phyloP scores from a whole-genome alignment of 2,329 filamentous ascomycete species.

The Cephalotrichum gorgonifer region DNA sequence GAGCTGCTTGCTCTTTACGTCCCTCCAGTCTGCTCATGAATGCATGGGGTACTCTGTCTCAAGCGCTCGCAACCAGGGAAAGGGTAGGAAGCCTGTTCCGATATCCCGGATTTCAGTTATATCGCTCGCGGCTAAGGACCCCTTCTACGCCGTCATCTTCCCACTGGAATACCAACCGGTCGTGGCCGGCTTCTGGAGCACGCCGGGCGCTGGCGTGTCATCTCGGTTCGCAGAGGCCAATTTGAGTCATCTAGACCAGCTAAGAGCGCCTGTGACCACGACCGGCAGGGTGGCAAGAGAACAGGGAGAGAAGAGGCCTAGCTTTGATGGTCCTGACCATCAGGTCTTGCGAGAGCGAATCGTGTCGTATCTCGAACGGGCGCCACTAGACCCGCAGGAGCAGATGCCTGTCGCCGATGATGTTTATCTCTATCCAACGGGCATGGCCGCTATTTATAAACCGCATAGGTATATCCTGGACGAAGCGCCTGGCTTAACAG shows the following conservation, averaged over 20 bases:
- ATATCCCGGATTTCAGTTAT: background rate
- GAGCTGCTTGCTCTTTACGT: conserved; percentile 18
- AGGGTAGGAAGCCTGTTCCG: background rate
- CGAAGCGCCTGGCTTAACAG: conserved; percentile 21
- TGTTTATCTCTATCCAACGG: conserved; percentile 42
- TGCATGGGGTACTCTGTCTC: conserved; percentile 21
- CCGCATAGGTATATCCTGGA: conserved; percentile 23
- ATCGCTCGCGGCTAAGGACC: background rate
- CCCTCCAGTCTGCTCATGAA: conserved; percentile 19
- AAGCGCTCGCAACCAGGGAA: conserved; percentile 16
- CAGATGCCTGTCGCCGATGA: conserved; percentile 18
- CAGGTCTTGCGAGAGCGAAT: conserved; percentile 27
- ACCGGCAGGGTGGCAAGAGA: background rate
- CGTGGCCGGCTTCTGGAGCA: conserved; percentile 32
- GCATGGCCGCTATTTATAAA: conserved; percentile 41
- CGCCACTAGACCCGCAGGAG: conserved; percentile 18
- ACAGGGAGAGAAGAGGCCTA: conserved; percentile 24
- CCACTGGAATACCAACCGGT: conserved; percentile 9
- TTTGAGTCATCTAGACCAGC: conserved; percentile 21
- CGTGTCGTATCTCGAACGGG: conserved; percentile 27
- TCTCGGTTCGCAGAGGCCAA: conserved; percentile 32
- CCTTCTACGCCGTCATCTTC: conserved; percentile 1
- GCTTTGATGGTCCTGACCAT: conserved; percentile 27
- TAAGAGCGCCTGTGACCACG: conserved; percentile 19
- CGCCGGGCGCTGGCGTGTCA: conserved; percentile 33